A percentile compares a stretch with the other conserved stretches of the same genome.
These are phyloP conservation scores for Raphanus hybrid DNA, from an alignment of 441 rosid species.

Conservation along the genomic window DNA sequence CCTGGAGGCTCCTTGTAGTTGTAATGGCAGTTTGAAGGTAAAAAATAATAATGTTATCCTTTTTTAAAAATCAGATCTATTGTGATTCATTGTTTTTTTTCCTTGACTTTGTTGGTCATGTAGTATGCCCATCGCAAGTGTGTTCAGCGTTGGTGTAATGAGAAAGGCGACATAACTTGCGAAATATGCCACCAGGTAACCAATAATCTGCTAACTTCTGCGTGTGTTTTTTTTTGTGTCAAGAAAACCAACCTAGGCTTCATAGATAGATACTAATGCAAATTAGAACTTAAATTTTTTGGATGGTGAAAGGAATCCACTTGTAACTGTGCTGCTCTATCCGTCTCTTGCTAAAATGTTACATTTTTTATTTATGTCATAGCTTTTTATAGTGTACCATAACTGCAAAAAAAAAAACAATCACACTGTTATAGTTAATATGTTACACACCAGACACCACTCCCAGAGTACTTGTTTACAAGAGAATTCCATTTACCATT, in stretches of 20 bases:
- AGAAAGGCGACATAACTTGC: constrained; percentile 88
- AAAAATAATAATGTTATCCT: neutral
- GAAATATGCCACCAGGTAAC: constrained; percentile 94
- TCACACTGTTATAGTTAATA: neutral
- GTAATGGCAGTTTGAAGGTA: constrained; percentile 83
- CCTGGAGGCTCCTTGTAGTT: constrained; percentile 74
- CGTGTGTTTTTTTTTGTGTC: neutral
- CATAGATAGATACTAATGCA: neutral
- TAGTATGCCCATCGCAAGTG: constrained; percentile 68
- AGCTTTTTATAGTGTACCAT: neutral
- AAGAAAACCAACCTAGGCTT: neutral
- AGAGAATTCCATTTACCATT: neutral
- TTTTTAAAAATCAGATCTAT: neutral
- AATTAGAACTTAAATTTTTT: neutral
- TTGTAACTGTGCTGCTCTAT: neutral
- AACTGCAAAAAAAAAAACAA: neutral
- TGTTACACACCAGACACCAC: neutral
- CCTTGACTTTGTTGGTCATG: neutral
- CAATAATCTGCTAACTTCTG: neutral
- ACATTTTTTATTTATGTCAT: neutral
- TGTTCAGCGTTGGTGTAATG: constrained; percentile 95
- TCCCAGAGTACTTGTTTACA: neutral
- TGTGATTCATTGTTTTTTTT: constrained; percentile 10
- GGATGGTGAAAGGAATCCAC: neutral
- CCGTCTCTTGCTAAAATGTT: constrained; percentile 5